A percentile compares a stretch with the other conserved stretches of the same genome.
phyloP scores from a whole-genome alignment of 2,329 filamentous ascomycete genomes.

The Fusarium drepaniforme region DNA sequence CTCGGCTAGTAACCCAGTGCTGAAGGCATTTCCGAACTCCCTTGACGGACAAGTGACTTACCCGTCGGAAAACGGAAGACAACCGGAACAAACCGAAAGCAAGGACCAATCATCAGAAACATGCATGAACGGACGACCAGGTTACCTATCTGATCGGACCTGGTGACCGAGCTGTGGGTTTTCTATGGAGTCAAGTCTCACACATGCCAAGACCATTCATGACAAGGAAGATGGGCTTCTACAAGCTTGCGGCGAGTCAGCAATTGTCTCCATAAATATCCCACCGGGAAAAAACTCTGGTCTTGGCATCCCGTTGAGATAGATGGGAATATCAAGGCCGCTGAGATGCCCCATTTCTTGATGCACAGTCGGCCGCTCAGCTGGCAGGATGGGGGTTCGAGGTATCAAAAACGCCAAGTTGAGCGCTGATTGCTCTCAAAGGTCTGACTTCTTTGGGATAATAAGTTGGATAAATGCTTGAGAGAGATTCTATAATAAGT shows the following conservation, averaged over 20 bases:
- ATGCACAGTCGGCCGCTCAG: conserved; percentile 1
- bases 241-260: neutral
- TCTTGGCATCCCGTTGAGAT: neutral
- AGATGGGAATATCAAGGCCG: neutral
- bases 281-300: neutral
- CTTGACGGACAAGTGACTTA: neutral
- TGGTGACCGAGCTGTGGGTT: neutral
- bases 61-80: neutral
- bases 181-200: neutral
- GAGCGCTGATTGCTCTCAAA: neutral
- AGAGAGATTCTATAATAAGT: neutral
- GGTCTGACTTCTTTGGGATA: neutral
- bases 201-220: neutral
- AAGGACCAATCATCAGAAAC: neutral
- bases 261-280: neutral
- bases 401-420: neutral
- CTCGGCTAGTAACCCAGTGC: neutral
- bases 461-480: neutral
- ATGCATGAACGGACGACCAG: neutral
- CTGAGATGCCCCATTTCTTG: neutral
- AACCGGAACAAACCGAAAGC: neutral
- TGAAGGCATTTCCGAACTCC: neutral
- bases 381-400: neutral
- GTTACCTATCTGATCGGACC: neutral
- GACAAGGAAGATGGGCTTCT: neutral